Evolutionary conservation across 2,329 filamentous ascomycete species (phyloP), one percentile per base, ranked within the genome.

Genomic region (Diaporthe batatas): DNA sequence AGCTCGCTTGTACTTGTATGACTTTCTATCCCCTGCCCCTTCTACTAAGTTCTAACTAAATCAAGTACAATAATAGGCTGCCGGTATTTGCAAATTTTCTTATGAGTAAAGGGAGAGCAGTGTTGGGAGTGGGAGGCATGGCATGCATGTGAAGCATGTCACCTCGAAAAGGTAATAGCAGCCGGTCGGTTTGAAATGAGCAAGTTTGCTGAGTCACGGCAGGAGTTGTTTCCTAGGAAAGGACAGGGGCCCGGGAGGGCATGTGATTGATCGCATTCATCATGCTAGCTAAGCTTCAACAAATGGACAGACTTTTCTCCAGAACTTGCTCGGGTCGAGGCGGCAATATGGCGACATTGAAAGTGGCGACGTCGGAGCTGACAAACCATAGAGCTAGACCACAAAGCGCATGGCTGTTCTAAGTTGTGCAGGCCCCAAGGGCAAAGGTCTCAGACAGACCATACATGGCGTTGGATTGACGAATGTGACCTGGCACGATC

Each of bases 311-410:
- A 23, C 58, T 44, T 44, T 18, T 18, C 18, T 49, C 21, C 1
- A 4, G n/a, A 11, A 49, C n/a, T 8, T 39, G 18, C 44, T 53
- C 62, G 47, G 62, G 44, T 44, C 14, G 18, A 18, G 44, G 23
- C 47, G 62, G 47, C 44, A 21, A 8, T 21, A 47, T 42, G 59
- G 34, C 21, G 44, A 47, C 25, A 51, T 12, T 51, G 62, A 62
- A 8, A 42, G 44, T 65, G 62, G 44, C 47, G 47, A 53, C 51
- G 62, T 67, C 32, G 62, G 47, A 25, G 62, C 62, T 67, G 47
- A 67, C 62, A 67, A 53, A 53, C 32, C 62, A 67, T n/a, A 7
- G 44, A 36, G 44, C 59, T 36, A 49, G 42, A 25, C 58, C 39
- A 62, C 58, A 47, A 47, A 53, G 32, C 47, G 36, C 44, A 32